Conservation (phyloP, 2,329 filamentous ascomycete species). For the Fusarium chuoi region DNA sequence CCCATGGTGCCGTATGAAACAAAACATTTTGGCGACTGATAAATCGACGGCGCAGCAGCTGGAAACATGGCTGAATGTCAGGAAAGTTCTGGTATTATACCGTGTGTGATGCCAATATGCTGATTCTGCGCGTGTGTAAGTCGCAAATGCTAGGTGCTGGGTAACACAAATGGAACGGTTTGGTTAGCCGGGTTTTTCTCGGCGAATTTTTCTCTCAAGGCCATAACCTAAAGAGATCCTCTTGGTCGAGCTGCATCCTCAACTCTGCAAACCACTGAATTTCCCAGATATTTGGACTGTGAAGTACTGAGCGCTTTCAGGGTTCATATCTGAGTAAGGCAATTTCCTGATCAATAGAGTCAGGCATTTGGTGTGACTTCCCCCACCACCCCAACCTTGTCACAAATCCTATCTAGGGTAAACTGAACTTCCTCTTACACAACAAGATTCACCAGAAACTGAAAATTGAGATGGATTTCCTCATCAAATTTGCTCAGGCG, state of each 20-base stretch:
- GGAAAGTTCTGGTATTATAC: not conserved
- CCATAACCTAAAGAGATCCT: constrained; percentile 68
- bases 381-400: constrained; percentile 22
- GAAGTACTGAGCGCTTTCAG: not conserved
- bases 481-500: constrained; percentile 88
- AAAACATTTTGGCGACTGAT: constrained; percentile 74
- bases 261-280: not conserved
- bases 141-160: constrained; percentile 1
- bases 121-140: constrained; percentile 6
- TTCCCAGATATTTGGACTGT: not conserved
- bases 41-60: constrained; percentile 57
- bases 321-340: not conserved
- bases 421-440: constrained; percentile 1
- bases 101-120: not conserved
- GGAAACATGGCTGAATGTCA: constrained; percentile 54
- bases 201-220: constrained; percentile 37
- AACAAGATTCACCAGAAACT: not conserved
- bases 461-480: constrained; percentile 71
- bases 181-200: constrained; percentile 43
- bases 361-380: not conserved
- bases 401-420: not conserved
- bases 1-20: constrained; percentile 75
- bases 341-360: not conserved
- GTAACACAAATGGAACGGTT: not conserved
- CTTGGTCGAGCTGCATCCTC: constrained; percentile 38